Percentiles rank a stretch among this genome's conserved stretches.
These are phyloP conservation scores for Conoideocrella luteorostrata DNA, from an alignment of 2,329 filamentous ascomycete species.

Conservation along the genomic window DNA sequence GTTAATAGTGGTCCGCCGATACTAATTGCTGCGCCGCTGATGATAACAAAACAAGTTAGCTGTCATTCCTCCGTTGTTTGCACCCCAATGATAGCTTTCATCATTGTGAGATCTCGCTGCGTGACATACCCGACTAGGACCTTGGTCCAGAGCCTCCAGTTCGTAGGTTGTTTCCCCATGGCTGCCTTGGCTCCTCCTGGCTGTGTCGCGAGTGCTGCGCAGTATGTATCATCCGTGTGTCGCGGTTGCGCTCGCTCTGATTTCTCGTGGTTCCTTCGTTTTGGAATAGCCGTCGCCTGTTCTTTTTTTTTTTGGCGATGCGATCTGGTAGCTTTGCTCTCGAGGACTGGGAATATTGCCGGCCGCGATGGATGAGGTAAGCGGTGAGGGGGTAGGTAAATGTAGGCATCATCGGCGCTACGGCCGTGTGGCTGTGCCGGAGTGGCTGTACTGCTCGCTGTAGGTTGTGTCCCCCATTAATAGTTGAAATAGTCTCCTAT, in stretches of 20 bases:
- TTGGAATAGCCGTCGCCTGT: neutral
- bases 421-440: too few relatives aligned
- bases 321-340: too few relatives aligned
- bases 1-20: slow-evolving; percentile 83
- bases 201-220: neutral
- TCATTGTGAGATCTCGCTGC: too few relatives aligned
- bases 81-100: too few relatives aligned
- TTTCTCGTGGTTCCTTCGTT: neutral
- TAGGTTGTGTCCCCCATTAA: too few relatives aligned
- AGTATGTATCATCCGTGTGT: too few relatives aligned
- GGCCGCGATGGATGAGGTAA: neutral
- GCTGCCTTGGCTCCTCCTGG: neutral
- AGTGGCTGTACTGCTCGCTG: neutral
- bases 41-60: neutral
- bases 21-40: slow-evolving; percentile 63
- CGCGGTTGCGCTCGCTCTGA: too few relatives aligned
- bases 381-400: neutral
- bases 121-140: slow-evolving; percentile 60
- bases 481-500: neutral
- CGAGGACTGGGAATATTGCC: too few relatives aligned
- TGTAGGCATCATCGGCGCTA: neutral
- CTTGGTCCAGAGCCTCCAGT: slow-evolving; percentile 58
- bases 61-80: too few relatives aligned
- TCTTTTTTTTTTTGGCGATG: neutral
- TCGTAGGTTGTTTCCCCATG: slow-evolving; percentile 41